Conservation (phyloP, 2,329 filamentous ascomycete genomes). For the Cytospora chrysosperma region DNA sequence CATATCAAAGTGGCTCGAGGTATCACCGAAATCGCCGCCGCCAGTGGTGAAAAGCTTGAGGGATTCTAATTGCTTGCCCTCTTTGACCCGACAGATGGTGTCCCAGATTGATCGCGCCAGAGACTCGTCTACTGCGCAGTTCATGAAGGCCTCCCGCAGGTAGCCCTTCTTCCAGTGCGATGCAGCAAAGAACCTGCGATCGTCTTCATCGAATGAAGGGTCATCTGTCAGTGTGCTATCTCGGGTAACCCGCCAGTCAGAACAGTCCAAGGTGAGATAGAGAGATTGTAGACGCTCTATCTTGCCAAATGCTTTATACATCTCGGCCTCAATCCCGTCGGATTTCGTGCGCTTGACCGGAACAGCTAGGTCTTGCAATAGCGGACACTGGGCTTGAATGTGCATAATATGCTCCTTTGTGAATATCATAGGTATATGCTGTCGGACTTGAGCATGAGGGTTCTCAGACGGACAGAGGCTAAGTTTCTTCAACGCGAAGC, state of each 20-base stretch:
- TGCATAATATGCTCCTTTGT: background rate
- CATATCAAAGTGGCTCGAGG: background rate
- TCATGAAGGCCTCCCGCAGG: background rate
- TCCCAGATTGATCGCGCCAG: slow-evolving; percentile 14
- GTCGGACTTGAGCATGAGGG: no score
- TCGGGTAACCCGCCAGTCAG: slow-evolving; percentile 1
- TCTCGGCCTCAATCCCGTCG: background rate
- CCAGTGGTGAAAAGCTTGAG: slow-evolving; percentile 11
- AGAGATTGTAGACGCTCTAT: slow-evolving; percentile 4
- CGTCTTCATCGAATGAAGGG: background rate
- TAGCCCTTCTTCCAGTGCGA: background rate
- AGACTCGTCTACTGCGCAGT: slow-evolving; percentile 11
- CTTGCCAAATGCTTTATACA: slow-evolving; percentile 3
- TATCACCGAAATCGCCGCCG: background rate
- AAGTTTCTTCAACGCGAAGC: background rate
- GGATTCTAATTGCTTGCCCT: background rate
- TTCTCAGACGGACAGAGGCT: background rate
- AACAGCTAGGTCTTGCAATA: background rate
- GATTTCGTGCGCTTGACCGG: slow-evolving; percentile 6
- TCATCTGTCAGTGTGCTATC: background rate
- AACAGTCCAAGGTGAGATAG: slow-evolving; percentile 10
- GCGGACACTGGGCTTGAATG: slow-evolving; percentile 1
- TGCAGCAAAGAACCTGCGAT: background rate
- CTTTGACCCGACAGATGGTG: background rate
- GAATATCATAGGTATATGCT: slow-evolving; percentile 2